Evolutionary conservation across 139 green algal genomes (phyloP).

Genomic region (Monoraphidium neglectum): DNA sequence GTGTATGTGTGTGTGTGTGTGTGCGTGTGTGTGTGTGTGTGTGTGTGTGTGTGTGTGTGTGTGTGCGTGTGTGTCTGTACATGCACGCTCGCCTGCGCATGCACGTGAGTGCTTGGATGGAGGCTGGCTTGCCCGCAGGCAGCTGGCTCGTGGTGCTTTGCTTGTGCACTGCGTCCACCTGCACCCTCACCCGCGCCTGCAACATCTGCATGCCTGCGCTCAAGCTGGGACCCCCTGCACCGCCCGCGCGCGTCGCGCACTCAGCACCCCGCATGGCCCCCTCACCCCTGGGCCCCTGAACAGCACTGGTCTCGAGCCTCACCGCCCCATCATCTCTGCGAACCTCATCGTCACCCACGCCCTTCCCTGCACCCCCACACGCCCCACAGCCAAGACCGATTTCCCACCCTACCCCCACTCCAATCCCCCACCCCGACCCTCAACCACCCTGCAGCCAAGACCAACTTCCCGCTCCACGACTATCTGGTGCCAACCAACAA

Average conservation of each 20-base stretch:
- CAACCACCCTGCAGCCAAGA: constrained; percentile 18
- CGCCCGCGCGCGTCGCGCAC: background rate
- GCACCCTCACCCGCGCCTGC: too few species aligned
- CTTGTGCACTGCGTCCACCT: too few species aligned
- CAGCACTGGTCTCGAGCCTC: background rate
- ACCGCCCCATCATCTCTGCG: background rate
- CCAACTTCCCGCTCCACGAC: constrained; percentile 29
- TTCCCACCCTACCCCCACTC: background rate
- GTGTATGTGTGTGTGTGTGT: too few species aligned
- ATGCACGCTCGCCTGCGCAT: too few species aligned
- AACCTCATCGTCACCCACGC: background rate
- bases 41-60: too few species aligned
- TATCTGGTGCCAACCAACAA: background rate
- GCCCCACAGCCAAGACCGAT: too few species aligned
- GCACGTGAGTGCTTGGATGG: too few species aligned
- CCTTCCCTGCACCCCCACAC: background rate
- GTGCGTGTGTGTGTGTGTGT: too few species aligned
- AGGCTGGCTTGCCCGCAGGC: too few species aligned
- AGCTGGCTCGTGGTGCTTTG: too few species aligned
- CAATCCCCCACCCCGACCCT: background rate
- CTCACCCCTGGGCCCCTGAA: background rate
- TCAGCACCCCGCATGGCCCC: background rate
- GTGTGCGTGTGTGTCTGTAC: too few species aligned
- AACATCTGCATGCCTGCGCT: background rate
- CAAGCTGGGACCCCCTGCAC: background rate